Base-by-base conservation (phyloP, 208 protist species). In the Trypanosoma vivax region DNA sequence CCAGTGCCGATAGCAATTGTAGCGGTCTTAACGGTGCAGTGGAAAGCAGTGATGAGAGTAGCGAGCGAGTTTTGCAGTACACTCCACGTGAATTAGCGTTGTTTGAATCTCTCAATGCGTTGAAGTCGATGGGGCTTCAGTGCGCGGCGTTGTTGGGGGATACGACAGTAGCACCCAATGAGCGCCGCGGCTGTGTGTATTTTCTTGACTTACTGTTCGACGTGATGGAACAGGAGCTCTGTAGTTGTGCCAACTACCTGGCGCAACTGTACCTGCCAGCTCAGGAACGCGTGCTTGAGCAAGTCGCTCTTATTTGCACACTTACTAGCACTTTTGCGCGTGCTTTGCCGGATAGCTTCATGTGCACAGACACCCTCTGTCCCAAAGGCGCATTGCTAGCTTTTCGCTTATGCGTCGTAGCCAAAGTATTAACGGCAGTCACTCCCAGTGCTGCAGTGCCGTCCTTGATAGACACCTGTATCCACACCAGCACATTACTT, bases 71-170 rank as follows among this genome's bases (percentile, higher is more conserved):
- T 1, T 24, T 73, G n/a, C 43, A 61, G 10, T 57, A 33, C 13
- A 76, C 72, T 14, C 25, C 38, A 21, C 19, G 47, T 1, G 77
- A 85, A 38, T 41, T 25, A n/a, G 60, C 63, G 1, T 46, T 66
- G 25, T 56, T 65, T 28, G 53, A 57, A 31, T 64, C 66, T n/a
- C 58, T 76, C 16, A 60, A 51, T 6, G 65, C 59, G 29, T 50
- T 85, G 6, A 77, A 73, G 47, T 51, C 55, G 13, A 52, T 85
- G 19, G 68, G 61, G 35, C 23, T 80, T 38, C 64, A 77, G 54
- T 73, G 67, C 54, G 70, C 69, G n/a, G 9, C 13, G 3, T 34
- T 52, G 31, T 42, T 84, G 41, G 52, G 40, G 25, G 46, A 53
- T 48, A 19, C 7, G 7, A 34, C 13, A 14, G n/a, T 70, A 24